A percentile compares a stretch with the other conserved stretches of the same genome.
Conservation (phyloP, 2,329 filamentous ascomycete genomes). For the Monilinia polystroma region DNA sequence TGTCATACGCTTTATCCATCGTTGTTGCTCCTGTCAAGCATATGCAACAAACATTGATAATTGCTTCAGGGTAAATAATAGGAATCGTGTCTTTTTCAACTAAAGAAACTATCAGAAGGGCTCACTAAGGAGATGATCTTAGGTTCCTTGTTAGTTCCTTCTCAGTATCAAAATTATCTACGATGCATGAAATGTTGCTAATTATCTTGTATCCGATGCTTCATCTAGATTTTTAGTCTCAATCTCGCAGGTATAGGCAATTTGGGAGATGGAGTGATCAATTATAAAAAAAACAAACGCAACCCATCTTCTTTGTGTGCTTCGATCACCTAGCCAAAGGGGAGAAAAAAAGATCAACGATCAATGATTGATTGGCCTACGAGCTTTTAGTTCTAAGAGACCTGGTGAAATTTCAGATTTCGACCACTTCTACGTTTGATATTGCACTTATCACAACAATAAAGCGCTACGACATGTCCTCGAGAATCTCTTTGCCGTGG, state of each 20-base stretch:
- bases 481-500: too few relatives aligned
- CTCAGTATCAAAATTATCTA: not conserved
- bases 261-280: not conserved
- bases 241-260: too few relatives aligned
- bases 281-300: rapidly evolving
- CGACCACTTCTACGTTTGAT: too few relatives aligned
- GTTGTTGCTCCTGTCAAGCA: not conserved
- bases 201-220: not conserved
- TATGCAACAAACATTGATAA: too few relatives aligned
- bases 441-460: too few relatives aligned
- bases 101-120: too few relatives aligned
- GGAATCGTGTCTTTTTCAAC: too few relatives aligned
- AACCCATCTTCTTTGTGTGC: not conserved
- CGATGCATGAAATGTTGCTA: not conserved
- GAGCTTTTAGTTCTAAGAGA: not conserved
- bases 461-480: too few relatives aligned
- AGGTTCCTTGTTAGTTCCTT: not conserved
- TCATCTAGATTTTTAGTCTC: not conserved
- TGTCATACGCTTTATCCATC: not conserved
- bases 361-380: not conserved
- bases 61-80: too few relatives aligned
- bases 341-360: too few relatives aligned
- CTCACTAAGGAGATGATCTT: not conserved
- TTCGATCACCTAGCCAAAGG: not conserved
- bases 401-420: too few relatives aligned